Evolutionary conservation across 805 yeast species (phyloP).

Genomic region (Millerago galiae): DNA sequence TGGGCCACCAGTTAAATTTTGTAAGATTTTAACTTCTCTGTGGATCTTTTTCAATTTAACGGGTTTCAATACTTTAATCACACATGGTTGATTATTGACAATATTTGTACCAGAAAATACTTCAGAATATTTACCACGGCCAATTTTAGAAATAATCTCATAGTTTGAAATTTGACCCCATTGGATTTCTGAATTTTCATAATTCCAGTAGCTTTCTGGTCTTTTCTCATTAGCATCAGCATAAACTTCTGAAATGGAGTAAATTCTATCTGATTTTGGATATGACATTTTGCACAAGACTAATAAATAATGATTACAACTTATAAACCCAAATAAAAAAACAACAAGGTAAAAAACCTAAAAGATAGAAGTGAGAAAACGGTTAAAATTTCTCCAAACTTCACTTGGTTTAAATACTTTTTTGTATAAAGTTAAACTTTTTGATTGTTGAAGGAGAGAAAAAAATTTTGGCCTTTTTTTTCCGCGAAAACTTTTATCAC

Average conservation of each 20-base stretch:
- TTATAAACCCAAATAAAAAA: neutral
- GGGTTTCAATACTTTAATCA: slow-evolving; percentile 87
- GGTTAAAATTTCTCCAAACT: too few species aligned
- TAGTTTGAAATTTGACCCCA: slow-evolving; percentile 59
- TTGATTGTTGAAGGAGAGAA: neutral
- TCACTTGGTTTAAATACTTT: too few species aligned
- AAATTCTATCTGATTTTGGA: slow-evolving; percentile 25
- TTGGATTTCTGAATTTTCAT: slow-evolving; percentile 56
- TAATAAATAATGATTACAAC: neutral
- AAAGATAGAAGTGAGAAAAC: neutral
- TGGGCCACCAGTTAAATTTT: slow-evolving; percentile 80
- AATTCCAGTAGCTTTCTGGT: slow-evolving; percentile 80
- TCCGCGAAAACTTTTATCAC: neutral
- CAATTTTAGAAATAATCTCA: slow-evolving; percentile 79
- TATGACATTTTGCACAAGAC: slow-evolving; percentile 12
- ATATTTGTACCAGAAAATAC: slow-evolving; percentile 82
- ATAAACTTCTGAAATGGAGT: slow-evolving; percentile 57
- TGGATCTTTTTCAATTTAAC: slow-evolving; percentile 88
- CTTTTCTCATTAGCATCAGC: slow-evolving; percentile 64
- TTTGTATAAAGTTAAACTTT: too few species aligned
- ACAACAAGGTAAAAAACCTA: neutral
- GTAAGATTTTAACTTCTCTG: slow-evolving; percentile 82
- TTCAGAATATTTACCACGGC: slow-evolving; percentile 93
- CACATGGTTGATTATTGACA: slow-evolving; percentile 56
- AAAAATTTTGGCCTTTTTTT: neutral